Base-by-base conservation (phyloP, 1,284 basidiomycete species). In the Ustilago vetiveriae region DNA sequence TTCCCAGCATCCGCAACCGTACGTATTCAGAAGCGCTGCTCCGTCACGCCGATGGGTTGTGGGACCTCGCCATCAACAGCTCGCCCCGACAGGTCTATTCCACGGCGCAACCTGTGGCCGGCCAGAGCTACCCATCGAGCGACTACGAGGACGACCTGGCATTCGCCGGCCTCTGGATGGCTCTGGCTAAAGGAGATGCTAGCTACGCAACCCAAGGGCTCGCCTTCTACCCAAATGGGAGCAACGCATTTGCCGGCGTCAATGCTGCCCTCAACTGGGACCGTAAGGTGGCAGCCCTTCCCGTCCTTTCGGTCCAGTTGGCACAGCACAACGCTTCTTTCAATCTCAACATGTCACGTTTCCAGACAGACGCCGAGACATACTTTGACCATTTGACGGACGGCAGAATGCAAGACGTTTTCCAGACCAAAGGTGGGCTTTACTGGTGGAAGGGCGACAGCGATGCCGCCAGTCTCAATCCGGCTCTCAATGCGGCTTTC, bases 231-330 rank as follows among this genome's bases (percentile, higher is more conserved):
- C 76, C 83, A 5, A 83, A 87, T 36, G 46, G 48, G 30, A 51
- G 42, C 32, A 90, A 87, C 75, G 80, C 84, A 16, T 85, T 92
- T 0, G 82, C 83, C 5, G 84, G 84, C 2, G 83, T 85, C 37
- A 83, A 88, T 48, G 82, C 84, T 6, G 88, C 90, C 6, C 91
- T 94, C 84, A 94, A 94, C 79, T 96, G 94, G 93, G 92, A 94
- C 78, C 87, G 88, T 2, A 91, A 91, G 80, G 86, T 86, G 0
- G 89, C 92, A 3, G 91, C 89, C 1, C 79, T 91, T 0, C 87
- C 88, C 37, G 86, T 95, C 17, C 83, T 95, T 11, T 90, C 90
- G 48, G 80, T 82, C 1, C 84, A 86, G 68, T 60, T 83, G 8
- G 79, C 84, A 1, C 62, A 79, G 22, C 78, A 82, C 16, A 76